phyloP scores from a whole-genome alignment of 2,329 filamentous ascomycete species.

The Gremmenia infestans region DNA sequence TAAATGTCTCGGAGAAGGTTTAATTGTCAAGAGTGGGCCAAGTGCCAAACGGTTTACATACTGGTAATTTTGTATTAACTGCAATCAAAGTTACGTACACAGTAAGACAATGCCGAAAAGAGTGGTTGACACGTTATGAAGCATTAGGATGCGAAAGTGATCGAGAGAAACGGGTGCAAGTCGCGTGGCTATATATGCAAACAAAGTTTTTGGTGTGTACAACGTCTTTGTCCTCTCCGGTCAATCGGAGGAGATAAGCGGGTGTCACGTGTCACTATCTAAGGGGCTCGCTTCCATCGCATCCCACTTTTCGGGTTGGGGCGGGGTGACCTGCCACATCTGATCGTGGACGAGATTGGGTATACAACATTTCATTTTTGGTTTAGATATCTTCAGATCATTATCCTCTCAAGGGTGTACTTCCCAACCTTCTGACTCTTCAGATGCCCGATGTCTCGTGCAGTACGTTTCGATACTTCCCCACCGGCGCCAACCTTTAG shows the following conservation, averaged over 20 bases:
- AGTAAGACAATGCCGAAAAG: neutral
- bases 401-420: conserved; percentile 77
- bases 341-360: neutral
- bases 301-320: neutral
- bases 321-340: neutral
- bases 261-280: neutral
- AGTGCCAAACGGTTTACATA: neutral
- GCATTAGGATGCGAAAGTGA: too few relatives aligned
- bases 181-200: neutral
- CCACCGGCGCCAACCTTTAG: conserved; percentile 63
- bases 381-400: conserved; percentile 44
- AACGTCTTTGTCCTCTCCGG: too few relatives aligned
- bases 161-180: too few relatives aligned
- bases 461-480: conserved; percentile 63
- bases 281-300: neutral
- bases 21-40: neutral
- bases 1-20: neutral
- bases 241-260: neutral
- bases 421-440: conserved; percentile 74
- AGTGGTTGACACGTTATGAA: too few relatives aligned
- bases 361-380: neutral
- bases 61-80: neutral
- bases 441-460: conserved; percentile 70
- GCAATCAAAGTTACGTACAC: neutral
- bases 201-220: neutral